Conservation (phyloP, 805 yeast genomes). For the Lipomyces yamanashiensis region DNA sequence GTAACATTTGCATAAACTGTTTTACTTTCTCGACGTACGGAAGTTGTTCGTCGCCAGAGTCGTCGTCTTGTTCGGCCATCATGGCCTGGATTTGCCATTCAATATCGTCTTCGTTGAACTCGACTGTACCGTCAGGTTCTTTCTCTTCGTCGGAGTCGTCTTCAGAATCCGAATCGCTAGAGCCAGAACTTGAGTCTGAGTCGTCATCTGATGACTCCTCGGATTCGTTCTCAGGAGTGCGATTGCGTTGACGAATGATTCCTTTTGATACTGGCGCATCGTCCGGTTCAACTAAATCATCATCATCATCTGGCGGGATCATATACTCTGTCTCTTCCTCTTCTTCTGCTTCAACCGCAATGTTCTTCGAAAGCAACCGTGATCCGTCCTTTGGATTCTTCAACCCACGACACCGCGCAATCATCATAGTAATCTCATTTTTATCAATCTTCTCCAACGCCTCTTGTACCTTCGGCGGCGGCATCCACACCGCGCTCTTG, state of each 20-base stretch:
- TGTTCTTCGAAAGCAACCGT: not conserved
- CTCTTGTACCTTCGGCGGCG: slow-evolving; percentile 43
- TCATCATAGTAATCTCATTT: slow-evolving; percentile 43
- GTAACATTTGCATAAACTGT: slow-evolving; percentile 49
- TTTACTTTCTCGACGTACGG: slow-evolving; percentile 32
- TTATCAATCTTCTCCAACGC: slow-evolving; percentile 43
- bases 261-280: slow-evolving; percentile 1
- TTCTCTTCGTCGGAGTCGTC: slow-evolving; percentile 27
- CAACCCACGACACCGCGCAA: slow-evolving; percentile 51
- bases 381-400: slow-evolving; percentile 21
- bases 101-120: slow-evolving; percentile 38
- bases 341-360: not conserved
- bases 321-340: slow-evolving; percentile 4
- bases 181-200: slow-evolving; percentile 34
- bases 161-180: slow-evolving; percentile 24
- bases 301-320: slow-evolving; percentile 17
- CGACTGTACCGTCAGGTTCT: slow-evolving; percentile 36
- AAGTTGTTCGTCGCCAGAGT: slow-evolving; percentile 35
- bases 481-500: slow-evolving; percentile 46
- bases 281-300: slow-evolving; percentile 20
- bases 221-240: slow-evolving; percentile 24
- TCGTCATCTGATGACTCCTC: slow-evolving; percentile 21
- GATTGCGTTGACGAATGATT: slow-evolving; percentile 32
- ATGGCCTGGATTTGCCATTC: slow-evolving; percentile 36
- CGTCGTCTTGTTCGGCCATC: slow-evolving; percentile 34